phyloP scores from a whole-genome alignment of 345 rosid genomes.

The Aurinia saxatilis region DNA sequence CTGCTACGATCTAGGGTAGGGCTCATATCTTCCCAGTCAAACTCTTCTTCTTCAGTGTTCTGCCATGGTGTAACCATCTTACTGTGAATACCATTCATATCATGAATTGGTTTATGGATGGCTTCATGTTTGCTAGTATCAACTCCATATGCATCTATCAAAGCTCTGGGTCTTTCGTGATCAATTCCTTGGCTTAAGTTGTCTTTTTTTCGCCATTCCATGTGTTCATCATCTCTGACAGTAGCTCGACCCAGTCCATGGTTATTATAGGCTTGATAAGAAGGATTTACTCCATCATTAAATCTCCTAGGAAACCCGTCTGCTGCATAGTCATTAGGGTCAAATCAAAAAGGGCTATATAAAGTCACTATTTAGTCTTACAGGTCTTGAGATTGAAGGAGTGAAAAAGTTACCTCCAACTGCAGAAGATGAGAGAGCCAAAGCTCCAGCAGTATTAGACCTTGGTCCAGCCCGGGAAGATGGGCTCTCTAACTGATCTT shows the following conservation, averaged over 20 bases:
- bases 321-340: slow-evolving; percentile 38
- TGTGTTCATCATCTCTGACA: slow-evolving; percentile 45
- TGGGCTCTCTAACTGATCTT: slow-evolving; percentile 43
- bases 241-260: slow-evolving; percentile 44
- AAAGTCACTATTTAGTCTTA: slow-evolving; percentile 36
- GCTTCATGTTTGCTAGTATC: slow-evolving; percentile 54
- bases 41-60: slow-evolving; percentile 98
- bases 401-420: slow-evolving; percentile 45
- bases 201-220: slow-evolving; percentile 60
- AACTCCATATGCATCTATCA: slow-evolving; percentile 94
- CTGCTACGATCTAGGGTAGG: slow-evolving; percentile 66
- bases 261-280: slow-evolving; percentile 50
- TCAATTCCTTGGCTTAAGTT: slow-evolving; percentile 51
- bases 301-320: slow-evolving; percentile 59
- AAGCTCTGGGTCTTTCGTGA: slow-evolving; percentile 73
- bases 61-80: slow-evolving; percentile 78
- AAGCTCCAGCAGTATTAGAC: slow-evolving; percentile 34
- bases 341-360: slow-evolving; percentile 32
- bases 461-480: slow-evolving; percentile 54
- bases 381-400: slow-evolving; percentile 30
- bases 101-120: slow-evolving; percentile 37
- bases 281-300: slow-evolving; percentile 51
- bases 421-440: slow-evolving; percentile 40
- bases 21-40: slow-evolving; percentile 99
- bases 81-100: slow-evolving; percentile 48